These are phyloP conservation scores for Wickerhamiella dianesei DNA, from an alignment of 805 yeast species.

Conservation along the genomic window DNA sequence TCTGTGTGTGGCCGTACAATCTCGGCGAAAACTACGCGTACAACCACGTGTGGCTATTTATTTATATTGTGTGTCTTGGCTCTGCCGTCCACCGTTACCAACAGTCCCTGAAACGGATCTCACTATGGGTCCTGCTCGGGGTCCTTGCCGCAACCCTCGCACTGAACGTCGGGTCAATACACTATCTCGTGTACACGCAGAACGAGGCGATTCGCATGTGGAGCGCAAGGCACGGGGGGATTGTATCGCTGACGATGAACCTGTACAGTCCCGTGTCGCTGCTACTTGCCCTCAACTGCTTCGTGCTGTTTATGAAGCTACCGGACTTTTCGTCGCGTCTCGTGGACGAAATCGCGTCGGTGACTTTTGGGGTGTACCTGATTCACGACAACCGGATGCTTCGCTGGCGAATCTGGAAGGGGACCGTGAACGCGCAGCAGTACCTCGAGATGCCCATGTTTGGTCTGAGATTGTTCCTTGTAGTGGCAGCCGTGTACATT, in stretches of 20 bases:
- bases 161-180: not conserved
- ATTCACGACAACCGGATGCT: slow-evolving; percentile 9
- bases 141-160: not conserved
- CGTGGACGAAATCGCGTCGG: slow-evolving; percentile 5
- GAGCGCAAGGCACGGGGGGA: slow-evolving; percentile 3
- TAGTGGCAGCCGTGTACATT: not conserved
- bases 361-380: slow-evolving; percentile 10
- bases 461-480: not conserved
- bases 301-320: slow-evolving; percentile 3
- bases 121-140: not conserved
- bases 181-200: slow-evolving; percentile 2
- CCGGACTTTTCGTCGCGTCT: not conserved
- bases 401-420: slow-evolving; percentile 4
- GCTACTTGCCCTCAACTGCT: slow-evolving; percentile 1
- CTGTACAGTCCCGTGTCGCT: slow-evolving; percentile 6
- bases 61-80: slow-evolving; percentile 6
- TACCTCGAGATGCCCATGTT: not conserved
- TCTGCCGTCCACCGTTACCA: slow-evolving; percentile 7
- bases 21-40: slow-evolving; percentile 4
- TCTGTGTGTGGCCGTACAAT: slow-evolving; percentile 1
- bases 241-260: slow-evolving; percentile 6
- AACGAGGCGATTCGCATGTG: not conserved
- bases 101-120: not conserved
- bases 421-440: not conserved
- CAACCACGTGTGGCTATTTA: slow-evolving; percentile 7